Percentiles rank a stretch among this genome's conserved stretches.
phyloP scores from a whole-genome alignment of 352 stramenopile species.

The Pythium apleroticum region DNA sequence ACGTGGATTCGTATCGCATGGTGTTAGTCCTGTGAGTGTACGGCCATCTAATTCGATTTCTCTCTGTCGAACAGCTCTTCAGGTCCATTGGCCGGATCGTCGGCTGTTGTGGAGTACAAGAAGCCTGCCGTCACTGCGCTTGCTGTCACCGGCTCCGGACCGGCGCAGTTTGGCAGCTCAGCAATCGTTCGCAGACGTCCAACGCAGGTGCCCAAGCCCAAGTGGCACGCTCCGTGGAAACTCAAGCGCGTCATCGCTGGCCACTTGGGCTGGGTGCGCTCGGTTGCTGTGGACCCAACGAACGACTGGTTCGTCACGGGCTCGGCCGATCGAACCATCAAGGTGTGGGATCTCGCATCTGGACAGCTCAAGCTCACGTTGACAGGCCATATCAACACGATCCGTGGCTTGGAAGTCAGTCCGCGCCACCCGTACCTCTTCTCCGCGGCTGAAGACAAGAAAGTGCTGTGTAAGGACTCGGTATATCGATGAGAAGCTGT shows the following conservation, averaged over 20 bases:
- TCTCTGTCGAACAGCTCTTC: background rate
- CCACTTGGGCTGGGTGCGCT: slow-evolving; percentile 97
- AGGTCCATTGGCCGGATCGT: slow-evolving; percentile 19
- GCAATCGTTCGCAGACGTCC: slow-evolving; percentile 77
- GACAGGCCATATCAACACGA: slow-evolving; percentile 98
- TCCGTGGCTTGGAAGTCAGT: slow-evolving; percentile 96
- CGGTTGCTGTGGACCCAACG: slow-evolving; percentile 96
- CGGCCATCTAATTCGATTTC: no score
- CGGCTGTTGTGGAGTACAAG: slow-evolving; percentile 65
- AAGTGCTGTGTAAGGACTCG: slow-evolving; percentile 89
- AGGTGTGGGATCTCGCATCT: slow-evolving; percentile 96
- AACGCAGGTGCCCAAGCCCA: slow-evolving; percentile 93
- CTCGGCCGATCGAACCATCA: slow-evolving; percentile 97
- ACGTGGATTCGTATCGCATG: slow-evolving; percentile 19
- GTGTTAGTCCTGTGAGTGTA: no score
- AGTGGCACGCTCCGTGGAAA: slow-evolving; percentile 99
- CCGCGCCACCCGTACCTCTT: slow-evolving; percentile 98
- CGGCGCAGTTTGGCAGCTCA: slow-evolving; percentile 51
- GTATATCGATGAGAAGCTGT: background rate
- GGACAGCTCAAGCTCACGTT: slow-evolving; percentile 98
- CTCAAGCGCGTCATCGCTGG: slow-evolving; percentile 95
- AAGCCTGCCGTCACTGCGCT: slow-evolving; percentile 40
- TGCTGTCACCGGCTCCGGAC: slow-evolving; percentile 2
- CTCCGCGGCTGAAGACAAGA: slow-evolving; percentile 98
- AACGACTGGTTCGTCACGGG: slow-evolving; percentile 99